A percentile compares a stretch with the other conserved stretches of the same genome.
phyloP scores from a whole-genome alignment of 345 rosid species.

The sweet orange (Citrus sinensis) region DNA sequence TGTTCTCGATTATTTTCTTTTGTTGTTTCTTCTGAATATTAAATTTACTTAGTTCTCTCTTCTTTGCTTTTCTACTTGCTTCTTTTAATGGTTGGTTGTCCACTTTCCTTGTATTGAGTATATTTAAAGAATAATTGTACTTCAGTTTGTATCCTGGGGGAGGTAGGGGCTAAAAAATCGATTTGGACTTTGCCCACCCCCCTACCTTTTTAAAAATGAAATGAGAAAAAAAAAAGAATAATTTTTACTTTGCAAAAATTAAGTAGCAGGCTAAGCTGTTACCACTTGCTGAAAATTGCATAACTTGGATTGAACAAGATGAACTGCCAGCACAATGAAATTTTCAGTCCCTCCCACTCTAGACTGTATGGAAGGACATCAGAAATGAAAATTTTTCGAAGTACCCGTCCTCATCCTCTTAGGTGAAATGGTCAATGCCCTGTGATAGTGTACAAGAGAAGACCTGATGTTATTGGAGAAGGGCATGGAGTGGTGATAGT shows the following conservation, averaged over 20 bases:
- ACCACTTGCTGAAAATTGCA: not conserved
- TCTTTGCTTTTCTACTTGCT: conserved; percentile 1
- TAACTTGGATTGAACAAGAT: not conserved
- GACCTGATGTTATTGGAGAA: not conserved
- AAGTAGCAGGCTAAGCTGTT: not conserved
- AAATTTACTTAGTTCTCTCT: not conserved
- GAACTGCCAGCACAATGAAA: not conserved
- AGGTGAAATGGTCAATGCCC: not conserved
- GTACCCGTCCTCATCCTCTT: not conserved
- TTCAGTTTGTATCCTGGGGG: too few species aligned
- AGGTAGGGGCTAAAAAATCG: too few species aligned
- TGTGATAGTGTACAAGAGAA: not conserved
- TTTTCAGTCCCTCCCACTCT: not conserved
- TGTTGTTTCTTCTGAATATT: conserved; percentile 15
- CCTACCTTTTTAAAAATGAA: too few species aligned
- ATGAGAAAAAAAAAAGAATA: too few species aligned
- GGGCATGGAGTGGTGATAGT: not conserved
- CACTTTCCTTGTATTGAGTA: not conserved
- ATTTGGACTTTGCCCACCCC: too few species aligned
- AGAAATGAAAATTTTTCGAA: not conserved
- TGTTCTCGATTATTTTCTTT: conserved; percentile 8
- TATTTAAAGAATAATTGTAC: not conserved
- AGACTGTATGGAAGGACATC: not conserved
- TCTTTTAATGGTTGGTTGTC: conserved; percentile 3
- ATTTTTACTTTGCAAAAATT: not conserved